These are phyloP conservation scores for Sporothrix globosa DNA, from an alignment of 2,329 filamentous ascomycete genomes.

Conservation along the genomic window DNA sequence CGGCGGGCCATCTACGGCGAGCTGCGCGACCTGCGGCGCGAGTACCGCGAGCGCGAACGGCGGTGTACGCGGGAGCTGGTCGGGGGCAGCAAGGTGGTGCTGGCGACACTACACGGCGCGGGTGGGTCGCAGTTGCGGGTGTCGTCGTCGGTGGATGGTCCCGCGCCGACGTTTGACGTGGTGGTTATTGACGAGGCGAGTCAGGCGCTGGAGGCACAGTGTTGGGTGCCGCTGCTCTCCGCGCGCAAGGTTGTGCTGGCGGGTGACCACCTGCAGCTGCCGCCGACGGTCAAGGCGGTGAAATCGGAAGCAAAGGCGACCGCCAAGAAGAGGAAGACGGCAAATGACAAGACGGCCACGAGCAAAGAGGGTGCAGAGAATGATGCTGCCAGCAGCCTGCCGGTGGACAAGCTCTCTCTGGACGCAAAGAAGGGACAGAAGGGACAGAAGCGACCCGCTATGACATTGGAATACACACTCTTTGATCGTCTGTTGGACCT, in stretches of 20 bases:
- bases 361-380: neutral
- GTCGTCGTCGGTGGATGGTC: neutral
- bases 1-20: slow-evolving; percentile 80
- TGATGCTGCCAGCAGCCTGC: neutral
- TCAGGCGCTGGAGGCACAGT: slow-evolving; percentile 93
- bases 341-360: neutral
- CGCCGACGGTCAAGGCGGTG: slow-evolving; percentile 88
- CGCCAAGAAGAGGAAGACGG: slow-evolving; percentile 21
- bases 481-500: slow-evolving; percentile 85
- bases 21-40: slow-evolving; percentile 80
- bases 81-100: slow-evolving; percentile 77
- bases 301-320: slow-evolving; percentile 64
- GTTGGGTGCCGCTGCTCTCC: slow-evolving; percentile 86
- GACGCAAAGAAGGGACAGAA: slow-evolving; percentile 36
- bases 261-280: slow-evolving; percentile 91
- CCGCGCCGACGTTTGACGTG: slow-evolving; percentile 79
- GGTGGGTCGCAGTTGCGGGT: slow-evolving; percentile 77
- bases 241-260: slow-evolving; percentile 86
- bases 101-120: slow-evolving; percentile 89
- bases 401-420: slow-evolving; percentile 41
- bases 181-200: slow-evolving; percentile 96
- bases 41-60: slow-evolving; percentile 83
- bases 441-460: slow-evolving; percentile 39
- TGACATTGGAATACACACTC: slow-evolving; percentile 80
- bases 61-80: slow-evolving; percentile 79